A percentile compares a stretch with the other conserved stretches of the same genome.
phyloP scores from a whole-genome alignment of 75 land plant genomes.

The Picea sitchensis region DNA sequence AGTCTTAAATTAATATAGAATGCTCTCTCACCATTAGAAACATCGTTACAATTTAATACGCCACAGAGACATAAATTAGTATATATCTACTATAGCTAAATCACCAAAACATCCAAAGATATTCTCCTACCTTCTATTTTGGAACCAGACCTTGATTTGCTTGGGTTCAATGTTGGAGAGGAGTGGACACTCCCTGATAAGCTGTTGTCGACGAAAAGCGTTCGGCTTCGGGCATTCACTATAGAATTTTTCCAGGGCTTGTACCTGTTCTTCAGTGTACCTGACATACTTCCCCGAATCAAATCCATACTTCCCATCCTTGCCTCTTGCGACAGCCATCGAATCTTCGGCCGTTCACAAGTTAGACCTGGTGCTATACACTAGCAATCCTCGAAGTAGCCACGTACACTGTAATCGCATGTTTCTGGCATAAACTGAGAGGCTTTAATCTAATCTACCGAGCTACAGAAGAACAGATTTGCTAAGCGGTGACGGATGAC shows the following conservation, averaged over 20 bases:
- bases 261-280: conserved; percentile 94
- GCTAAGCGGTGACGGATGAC: too few species aligned
- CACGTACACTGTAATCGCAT: neutral
- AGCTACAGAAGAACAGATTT: too few species aligned
- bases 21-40: neutral
- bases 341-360: neutral
- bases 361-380: neutral
- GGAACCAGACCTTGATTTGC: conserved; percentile 99
- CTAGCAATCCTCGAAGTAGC: neutral
- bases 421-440: neutral
- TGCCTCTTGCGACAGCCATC: conserved; percentile 6
- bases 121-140: conserved; percentile 71
- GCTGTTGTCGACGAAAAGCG: conserved; percentile 86
- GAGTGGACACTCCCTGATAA: conserved; percentile 82
- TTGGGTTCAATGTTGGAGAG: conserved; percentile 92
- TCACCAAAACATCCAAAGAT: neutral
- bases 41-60: neutral
- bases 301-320: conserved; percentile 8
- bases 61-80: neutral
- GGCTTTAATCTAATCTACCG: too few species aligned
- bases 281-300: conserved; percentile 88
- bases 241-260: conserved; percentile 87
- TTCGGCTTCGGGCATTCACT: conserved; percentile 94
- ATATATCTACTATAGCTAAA: neutral
- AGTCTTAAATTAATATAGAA: conserved; percentile 1